Evolutionary conservation across 2,329 filamentous ascomycete genomes (phyloP).

Genomic region (Colletotrichum sp.): DNA sequence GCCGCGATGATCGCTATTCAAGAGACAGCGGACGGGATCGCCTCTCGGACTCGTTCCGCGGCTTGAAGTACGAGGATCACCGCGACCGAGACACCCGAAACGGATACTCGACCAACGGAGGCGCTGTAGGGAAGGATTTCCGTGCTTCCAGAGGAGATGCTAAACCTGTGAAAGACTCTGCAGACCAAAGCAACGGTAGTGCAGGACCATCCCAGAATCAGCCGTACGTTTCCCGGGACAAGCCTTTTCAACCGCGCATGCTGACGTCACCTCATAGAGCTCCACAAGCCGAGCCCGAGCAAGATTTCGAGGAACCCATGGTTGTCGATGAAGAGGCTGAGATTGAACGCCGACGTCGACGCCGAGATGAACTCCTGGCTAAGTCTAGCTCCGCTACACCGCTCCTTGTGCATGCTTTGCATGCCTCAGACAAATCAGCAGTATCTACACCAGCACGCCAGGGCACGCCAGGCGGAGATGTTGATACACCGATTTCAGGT

Average conservation of each 20-base stretch:
- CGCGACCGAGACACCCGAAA: constrained; percentile 56
- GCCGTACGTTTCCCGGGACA: constrained; percentile 26
- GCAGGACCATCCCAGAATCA: constrained; percentile 38
- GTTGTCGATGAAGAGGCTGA: constrained; percentile 81
- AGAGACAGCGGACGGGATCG: constrained; percentile 33
- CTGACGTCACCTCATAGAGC: constrained; percentile 16
- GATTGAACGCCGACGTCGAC: constrained; percentile 83
- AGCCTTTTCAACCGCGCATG: not conserved
- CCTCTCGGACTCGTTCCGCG: constrained; percentile 25
- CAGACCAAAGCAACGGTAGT: constrained; percentile 31
- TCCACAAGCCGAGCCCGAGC: constrained; percentile 37
- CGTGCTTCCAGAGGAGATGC: constrained; percentile 65
- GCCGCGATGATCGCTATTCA: constrained; percentile 37
- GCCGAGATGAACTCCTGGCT: constrained; percentile 83
- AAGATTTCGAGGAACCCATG: constrained; percentile 59
- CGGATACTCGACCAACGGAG: constrained; percentile 65
- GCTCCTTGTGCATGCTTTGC: constrained; percentile 76
- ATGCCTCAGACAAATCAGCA: constrained; percentile 63
- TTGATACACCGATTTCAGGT: constrained; percentile 54
- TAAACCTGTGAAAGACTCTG: constrained; percentile 71
- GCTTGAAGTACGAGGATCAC: constrained; percentile 50
- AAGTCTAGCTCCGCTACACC: constrained; percentile 80
- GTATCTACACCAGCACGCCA: constrained; percentile 58
- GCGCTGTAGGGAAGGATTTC: constrained; percentile 63
- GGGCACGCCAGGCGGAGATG: constrained; percentile 45